These are phyloP conservation scores for Closterium sp. DNA, from an alignment of 139 green algal species.

Conservation along the genomic window DNA sequence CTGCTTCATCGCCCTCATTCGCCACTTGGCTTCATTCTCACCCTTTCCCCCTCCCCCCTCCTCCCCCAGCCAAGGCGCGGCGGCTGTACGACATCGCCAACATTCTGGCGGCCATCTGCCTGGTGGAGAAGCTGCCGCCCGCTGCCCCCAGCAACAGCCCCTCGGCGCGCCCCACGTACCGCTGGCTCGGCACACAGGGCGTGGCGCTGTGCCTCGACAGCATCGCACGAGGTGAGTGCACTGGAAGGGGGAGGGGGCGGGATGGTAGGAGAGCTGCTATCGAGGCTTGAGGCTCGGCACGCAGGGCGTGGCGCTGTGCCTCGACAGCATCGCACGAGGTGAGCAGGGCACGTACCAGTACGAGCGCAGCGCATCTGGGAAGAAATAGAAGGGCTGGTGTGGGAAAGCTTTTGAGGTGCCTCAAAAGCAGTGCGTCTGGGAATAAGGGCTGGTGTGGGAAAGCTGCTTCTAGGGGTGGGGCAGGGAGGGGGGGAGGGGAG, in stretches of 20 bases:
- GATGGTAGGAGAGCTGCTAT: neutral
- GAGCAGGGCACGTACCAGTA: no score
- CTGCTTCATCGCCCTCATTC: neutral
- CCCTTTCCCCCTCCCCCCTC: neutral
- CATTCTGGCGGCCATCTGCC: constrained; percentile 60
- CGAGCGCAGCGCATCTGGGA: no score
- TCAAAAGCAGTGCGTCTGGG: no score
- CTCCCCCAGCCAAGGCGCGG: constrained; percentile 55
- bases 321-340: neutral
- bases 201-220: neutral
- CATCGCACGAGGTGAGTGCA: neutral
- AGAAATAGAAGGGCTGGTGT: no score
- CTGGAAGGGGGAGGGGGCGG: no score
- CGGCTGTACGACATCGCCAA: constrained; percentile 79
- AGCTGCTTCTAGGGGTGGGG: no score
- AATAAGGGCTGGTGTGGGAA: no score
- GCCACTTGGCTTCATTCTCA: neutral
- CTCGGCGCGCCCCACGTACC: constrained; percentile 10
- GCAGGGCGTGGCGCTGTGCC: neutral
- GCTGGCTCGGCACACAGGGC: constrained; percentile 15
- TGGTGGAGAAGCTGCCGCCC: constrained; percentile 55
- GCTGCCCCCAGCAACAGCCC: neutral
- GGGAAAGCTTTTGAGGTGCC: no score
- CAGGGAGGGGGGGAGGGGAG: no score
- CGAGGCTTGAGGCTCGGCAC: constrained; percentile 29